Conservation (phyloP, 768 basidiomycete genomes). For the Suillus hirtellus region DNA sequence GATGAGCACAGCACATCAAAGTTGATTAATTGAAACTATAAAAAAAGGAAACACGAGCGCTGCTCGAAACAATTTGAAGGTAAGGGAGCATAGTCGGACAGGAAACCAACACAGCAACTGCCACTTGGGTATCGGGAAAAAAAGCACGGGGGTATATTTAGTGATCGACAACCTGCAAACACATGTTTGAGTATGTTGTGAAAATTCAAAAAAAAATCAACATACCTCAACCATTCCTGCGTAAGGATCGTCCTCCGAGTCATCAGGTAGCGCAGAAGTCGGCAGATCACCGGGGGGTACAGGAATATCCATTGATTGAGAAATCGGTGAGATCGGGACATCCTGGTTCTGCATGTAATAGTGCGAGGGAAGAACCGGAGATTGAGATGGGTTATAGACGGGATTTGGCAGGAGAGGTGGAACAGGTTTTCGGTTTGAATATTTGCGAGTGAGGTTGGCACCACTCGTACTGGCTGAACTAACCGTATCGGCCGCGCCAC, state of each 20-base stretch:
- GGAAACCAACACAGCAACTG: slow-evolving; percentile 1
- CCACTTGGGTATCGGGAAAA: background rate
- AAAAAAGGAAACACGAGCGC: slow-evolving; percentile 14
- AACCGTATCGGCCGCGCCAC: background rate
- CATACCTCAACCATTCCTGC: slow-evolving; percentile 16
- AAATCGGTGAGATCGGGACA: slow-evolving; percentile 5
- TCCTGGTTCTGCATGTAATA: slow-evolving; percentile 12
- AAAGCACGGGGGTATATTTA: slow-evolving; percentile 1
- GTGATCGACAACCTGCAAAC: background rate
- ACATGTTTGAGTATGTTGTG: slow-evolving; percentile 1
- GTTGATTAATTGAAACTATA: slow-evolving; percentile 1
- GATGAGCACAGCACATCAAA: slow-evolving; percentile 23
- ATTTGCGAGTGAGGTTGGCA: slow-evolving; percentile 35
- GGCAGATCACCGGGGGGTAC: background rate
- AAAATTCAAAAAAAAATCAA: background rate
- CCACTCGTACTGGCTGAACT: slow-evolving; percentile 22
- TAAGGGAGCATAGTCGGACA: slow-evolving; percentile 3
- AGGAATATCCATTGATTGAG: slow-evolving; percentile 2
- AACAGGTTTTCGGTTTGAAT: slow-evolving; percentile 35
- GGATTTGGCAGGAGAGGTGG: slow-evolving; percentile 28
- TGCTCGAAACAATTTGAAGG: slow-evolving; percentile 19
- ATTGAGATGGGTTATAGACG: slow-evolving; percentile 23
- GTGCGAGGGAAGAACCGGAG: slow-evolving; percentile 26
- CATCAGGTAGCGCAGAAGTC: slow-evolving; percentile 10
- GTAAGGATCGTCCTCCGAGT: slow-evolving; percentile 8